Base-by-base conservation (phyloP, 2,329 filamentous ascomycete species). In the Penicillium sp. region DNA sequence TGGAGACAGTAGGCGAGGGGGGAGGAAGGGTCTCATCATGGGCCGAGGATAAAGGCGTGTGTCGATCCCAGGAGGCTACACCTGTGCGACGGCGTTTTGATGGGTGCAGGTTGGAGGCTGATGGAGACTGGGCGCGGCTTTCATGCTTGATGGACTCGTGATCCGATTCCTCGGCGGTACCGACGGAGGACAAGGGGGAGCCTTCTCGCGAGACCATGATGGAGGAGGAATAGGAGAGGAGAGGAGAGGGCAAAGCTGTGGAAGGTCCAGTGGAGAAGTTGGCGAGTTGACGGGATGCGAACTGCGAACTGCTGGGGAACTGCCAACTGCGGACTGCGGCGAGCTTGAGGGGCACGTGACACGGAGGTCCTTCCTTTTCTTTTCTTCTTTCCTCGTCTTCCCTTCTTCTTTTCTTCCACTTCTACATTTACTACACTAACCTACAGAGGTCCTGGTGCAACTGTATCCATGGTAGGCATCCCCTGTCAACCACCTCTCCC, bases 181-280 rank as follows among this genome's bases (percentile, higher is more conserved):
- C 82, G 57, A 86, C 80, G 55, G 84, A 83, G 44, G 85, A 88
- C 61, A 89, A 81, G 32, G 84, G 83, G 27, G 84, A 87, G 46
- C 76, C 81, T 67, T 84, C 77, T 32, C 61, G 47, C 23, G 60
- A 62, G 45, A 75, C 72, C 75, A 79, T 80, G 52, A 40, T 61
- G 48, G 45, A 30, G 59, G 62, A 46, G 24, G 37, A 27, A 27
- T 17, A n/a, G 15, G 13, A 18, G n/a, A 10, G 13, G 21, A 26
- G 43, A 39, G 26, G 49, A 46, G 24, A 34, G 18, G 33, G 40
- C n/a, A n/a, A n/a, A n/a, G n/a, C n/a, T n/a, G n/a, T n/a, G n/a
- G n/a, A n/a, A n/a, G n/a, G n/a, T n/a, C n/a, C n/a, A n/a, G n/a
- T n/a, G n/a, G n/a, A n/a, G n/a, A n/a, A n/a, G n/a, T n/a, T n/a